Evolutionary conservation across 2,329 filamentous ascomycete species (phyloP), one percentile per base, ranked within the genome.

Genomic region (Bipolaris bicolor): DNA sequence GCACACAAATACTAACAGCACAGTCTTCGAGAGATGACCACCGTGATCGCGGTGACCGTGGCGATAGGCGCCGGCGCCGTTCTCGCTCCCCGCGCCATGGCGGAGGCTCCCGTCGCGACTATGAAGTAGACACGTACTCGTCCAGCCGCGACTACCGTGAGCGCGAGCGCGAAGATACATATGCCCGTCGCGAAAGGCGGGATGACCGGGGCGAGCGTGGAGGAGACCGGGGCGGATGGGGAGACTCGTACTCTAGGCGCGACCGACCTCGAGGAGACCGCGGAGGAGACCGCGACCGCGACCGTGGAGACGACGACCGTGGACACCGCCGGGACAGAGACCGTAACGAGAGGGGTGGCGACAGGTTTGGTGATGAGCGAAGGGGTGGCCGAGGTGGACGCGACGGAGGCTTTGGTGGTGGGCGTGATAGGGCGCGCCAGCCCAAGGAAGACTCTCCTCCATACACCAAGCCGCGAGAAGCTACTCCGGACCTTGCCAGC

Each of bases 401-500:
- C 20, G 65, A 64, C 33, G 67, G 66, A n/a, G 66, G 64, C 26
- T 65, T 62, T 22, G 65, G 71, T 44, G 72, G 77, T 54, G 78
- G 78, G 18, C 77, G 82, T 40, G 66, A 87, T 53, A 80, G 87
- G 60, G 52, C 54, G 16, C 85, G 86, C 55, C 81, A 86, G 63
- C 88, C 87, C 69, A 88, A 90, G 67, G 96, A 90, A 70, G 86
- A 89, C 16, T 90, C 89, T 43, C 91, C 92, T 36, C 90, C 74
- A 7, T 68, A 91, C 26, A 87, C 88, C 9, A 96, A 96, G 82
- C 95, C 94, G 81, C 90, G 91, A 76, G 95, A 99, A 78, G 92
- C 95, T 7, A 99, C 95, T 0, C 96, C 95, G 34, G 96, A 99
- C 76, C 82, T 99, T 73, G 96, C 93, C 58, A 88, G 96, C 70